Percentiles rank a stretch among this genome's conserved stretches.
phyloP scores from a whole-genome alignment of 2,329 filamentous ascomycete species.

The Phoma sp. region DNA sequence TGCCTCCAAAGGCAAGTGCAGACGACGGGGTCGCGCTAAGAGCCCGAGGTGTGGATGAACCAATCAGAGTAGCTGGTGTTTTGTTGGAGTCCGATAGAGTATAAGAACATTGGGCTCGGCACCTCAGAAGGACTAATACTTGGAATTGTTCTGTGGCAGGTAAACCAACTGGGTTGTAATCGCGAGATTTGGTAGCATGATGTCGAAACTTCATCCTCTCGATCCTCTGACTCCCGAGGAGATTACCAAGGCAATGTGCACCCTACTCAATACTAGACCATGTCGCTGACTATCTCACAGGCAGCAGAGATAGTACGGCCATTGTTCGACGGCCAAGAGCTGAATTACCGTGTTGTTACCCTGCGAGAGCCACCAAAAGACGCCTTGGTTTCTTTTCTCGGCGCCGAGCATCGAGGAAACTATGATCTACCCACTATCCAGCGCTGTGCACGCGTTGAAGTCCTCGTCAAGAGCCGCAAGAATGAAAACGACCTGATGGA shows the following conservation, averaged over 20 bases:
- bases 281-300: not conserved
- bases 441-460: constrained; percentile 52
- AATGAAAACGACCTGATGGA: constrained; percentile 48
- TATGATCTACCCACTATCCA: constrained; percentile 36
- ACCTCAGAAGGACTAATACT: too few species aligned
- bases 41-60: not conserved
- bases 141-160: too few species aligned
- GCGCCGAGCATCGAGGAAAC: constrained; percentile 45
- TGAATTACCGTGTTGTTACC: constrained; percentile 59
- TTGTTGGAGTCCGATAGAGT: too few species aligned
- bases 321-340: constrained; percentile 36
- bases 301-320: constrained; percentile 44
- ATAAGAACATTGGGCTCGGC: too few species aligned
- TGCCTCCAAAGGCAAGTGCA: constrained; percentile 9
- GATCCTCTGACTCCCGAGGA: constrained; percentile 15
- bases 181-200: not conserved
- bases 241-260: constrained; percentile 3
- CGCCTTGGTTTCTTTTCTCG: constrained; percentile 55
- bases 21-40: not conserved
- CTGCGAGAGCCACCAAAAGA: constrained; percentile 59
- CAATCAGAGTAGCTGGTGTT: not conserved
- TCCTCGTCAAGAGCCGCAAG: constrained; percentile 33
- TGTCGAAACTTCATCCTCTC: constrained; percentile 6
- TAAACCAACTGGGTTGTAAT: too few species aligned
- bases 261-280: not conserved